Evolutionary conservation across 805 yeast species (phyloP), one percentile per base, ranked within the genome.

Genomic region (Teunomyces gatunensis): DNA sequence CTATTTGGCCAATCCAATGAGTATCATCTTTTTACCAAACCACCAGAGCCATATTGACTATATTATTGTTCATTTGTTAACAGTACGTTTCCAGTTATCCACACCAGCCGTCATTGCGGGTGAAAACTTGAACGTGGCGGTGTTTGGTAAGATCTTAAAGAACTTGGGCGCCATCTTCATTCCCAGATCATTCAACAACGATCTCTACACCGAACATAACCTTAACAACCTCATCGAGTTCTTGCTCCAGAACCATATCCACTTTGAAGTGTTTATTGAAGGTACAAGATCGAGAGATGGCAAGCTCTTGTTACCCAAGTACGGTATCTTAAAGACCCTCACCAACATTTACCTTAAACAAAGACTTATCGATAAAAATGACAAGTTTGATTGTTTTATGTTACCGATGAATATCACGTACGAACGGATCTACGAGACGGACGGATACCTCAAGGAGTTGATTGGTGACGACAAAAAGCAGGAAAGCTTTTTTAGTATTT

Each of bases 261-360:
- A 75, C 52, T 66, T 81, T 51, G 85, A 82, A 56, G 80, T 83
- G 49, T 81, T 81, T 54, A 78, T 81, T 44, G 87, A 81, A 59
- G 87, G 87, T n/a, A 79, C 84, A 1, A 71, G 87, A 34, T 80
- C 85, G 2, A 69, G 87, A 49, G 81, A 82, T 51, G 87, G 87
- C n/a, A 82, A 82, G 56, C 64, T 81, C 29, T 68, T 82, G 18
- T 69, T 81, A 21, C 87, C 87, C 11, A 82, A 81, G 57, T 80
- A 78, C 56, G 87, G 87, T 5, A 76, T 81, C 41, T 68, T 81
- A 52, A 81, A 81, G 59, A 75, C 73, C 40, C 66, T 81, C 37
- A 64, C 75, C 30, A 77, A 77, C 47, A 68, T 80, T 12, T 70
- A 77, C 30, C 56, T 72, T 23, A 60, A 71, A 18, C 81, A 81